A percentile compares a stretch with the other conserved stretches of the same genome.
These are phyloP conservation scores for Lichtheimia hyalospora DNA, from an alignment of 371 early-diverging fungal genomes.

Conservation along the genomic window DNA sequence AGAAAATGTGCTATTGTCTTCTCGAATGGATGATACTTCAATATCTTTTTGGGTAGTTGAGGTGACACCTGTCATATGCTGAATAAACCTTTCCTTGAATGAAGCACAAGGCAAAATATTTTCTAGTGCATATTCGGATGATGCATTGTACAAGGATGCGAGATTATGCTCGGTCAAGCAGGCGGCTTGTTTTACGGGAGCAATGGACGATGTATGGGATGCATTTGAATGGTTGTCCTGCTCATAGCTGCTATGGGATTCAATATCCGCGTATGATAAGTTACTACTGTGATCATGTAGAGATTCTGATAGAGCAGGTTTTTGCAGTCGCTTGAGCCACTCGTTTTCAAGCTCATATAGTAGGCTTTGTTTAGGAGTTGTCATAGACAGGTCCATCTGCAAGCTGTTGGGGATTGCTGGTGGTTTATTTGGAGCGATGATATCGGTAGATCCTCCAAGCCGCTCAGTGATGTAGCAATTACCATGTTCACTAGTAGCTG, in stretches of 20 bases:
- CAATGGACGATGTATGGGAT: not conserved
- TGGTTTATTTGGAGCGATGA: not conserved
- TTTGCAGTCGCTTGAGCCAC: constrained; percentile 11
- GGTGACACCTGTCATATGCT: not conserved
- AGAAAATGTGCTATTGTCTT: constrained; percentile 1
- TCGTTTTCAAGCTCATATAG: constrained; percentile 15
- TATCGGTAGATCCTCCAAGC: not conserved
- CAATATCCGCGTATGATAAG: too few species aligned
- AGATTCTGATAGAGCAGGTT: not conserved
- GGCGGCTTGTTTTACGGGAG: constrained; percentile 1
- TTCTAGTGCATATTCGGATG: constrained; percentile 18
- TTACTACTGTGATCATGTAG: not conserved
- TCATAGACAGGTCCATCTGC: constrained; percentile 2
- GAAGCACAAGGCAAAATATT: constrained; percentile 5
- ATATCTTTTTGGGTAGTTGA: not conserved
- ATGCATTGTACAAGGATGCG: constrained; percentile 23
- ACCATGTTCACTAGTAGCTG: constrained; percentile 5
- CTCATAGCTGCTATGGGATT: too few species aligned
- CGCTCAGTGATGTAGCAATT: not conserved
- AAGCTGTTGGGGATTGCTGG: not conserved
- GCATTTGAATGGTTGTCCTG: not conserved
- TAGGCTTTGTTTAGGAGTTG: constrained; percentile 11
- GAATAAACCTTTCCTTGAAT: constrained; percentile 10
- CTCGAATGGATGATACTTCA: constrained; percentile 1
- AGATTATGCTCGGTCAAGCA: constrained; percentile 17